Percentiles rank a stretch among this genome's conserved stretches.
These are phyloP conservation scores for Anisogramma anomala DNA, from an alignment of 2,329 filamentous ascomycete genomes.

Conservation along the genomic window DNA sequence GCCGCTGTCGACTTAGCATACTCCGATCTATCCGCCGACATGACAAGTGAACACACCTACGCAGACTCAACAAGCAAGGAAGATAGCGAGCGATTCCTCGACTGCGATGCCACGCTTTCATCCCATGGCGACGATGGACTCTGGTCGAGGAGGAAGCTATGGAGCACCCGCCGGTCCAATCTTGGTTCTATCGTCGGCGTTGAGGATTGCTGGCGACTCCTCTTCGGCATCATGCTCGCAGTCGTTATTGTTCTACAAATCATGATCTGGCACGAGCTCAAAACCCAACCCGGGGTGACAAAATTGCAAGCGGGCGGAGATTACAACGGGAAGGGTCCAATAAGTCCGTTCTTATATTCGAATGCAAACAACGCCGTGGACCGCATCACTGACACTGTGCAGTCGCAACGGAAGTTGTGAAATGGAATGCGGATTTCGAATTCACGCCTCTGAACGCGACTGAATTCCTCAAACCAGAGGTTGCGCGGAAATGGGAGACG, in stretches of 20 bases:
- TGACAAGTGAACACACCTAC: background rate
- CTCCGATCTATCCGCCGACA: background rate
- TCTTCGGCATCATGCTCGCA: slow-evolving; percentile 23
- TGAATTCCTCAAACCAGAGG: slow-evolving; percentile 27
- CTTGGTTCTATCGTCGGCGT: slow-evolving; percentile 11
- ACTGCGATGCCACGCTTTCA: background rate
- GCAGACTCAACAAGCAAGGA: background rate
- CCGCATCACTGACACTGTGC: background rate
- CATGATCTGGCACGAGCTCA: slow-evolving; percentile 16
- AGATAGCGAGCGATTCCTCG: background rate
- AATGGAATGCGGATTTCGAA: slow-evolving; percentile 27
- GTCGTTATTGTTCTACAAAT: slow-evolving; percentile 20
- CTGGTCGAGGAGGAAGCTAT: slow-evolving; percentile 5
- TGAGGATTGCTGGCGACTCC: slow-evolving; percentile 21
- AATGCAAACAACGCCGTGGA: too few species aligned
- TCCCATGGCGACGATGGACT: background rate
- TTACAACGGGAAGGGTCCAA: slow-evolving; percentile 25
- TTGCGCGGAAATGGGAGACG: slow-evolving; percentile 27
- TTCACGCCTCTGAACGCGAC: slow-evolving; percentile 29
- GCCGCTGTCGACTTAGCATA: too few species aligned
- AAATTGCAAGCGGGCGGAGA: slow-evolving; percentile 29
- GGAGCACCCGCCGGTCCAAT: slow-evolving; percentile 7
- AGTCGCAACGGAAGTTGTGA: slow-evolving; percentile 28
- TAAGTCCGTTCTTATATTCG: slow-evolving; percentile 19
- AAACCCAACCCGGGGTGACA: background rate